Base-by-base conservation (phyloP, 1,284 basidiomycete species). In the Tylopilus sp. region DNA sequence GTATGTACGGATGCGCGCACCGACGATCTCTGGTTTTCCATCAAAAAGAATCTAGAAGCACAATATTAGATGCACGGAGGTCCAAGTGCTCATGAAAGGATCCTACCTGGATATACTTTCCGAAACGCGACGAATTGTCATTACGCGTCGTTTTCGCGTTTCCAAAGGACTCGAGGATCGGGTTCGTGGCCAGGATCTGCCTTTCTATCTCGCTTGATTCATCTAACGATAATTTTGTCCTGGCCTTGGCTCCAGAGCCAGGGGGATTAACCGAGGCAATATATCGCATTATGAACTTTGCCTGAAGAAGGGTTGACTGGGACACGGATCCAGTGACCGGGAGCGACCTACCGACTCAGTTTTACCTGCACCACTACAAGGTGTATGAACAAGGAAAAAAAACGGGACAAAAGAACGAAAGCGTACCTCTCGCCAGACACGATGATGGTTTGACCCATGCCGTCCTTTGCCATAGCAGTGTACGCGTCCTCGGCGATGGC, bases 401-500 rank as follows among this genome's bases (percentile, higher is more conserved):
- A n/a, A 54, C 29, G 33, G 18, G 47, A 19, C 5, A 41, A 29
- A 49, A 46, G 45, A 48, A 35, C n/a, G 44, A 18, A 49, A 47
- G 33, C 5, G 76, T 64, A 94, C 92, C 92, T 96, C 73, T 99
- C 97, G 62, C 97, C 97, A 44, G 92, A 96, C 54, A 99, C 97
- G 57, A 99, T 97, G 65, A 99, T 98, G 6, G 97, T 99, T 72
- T 99, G 97, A 56, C 97, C 96, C 64, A 86, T 89, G 33, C 86
- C 84, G 60, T 98, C 95, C 63, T 89, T 89, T 50, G 92, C 84
- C 97, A 99, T 98, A 52, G 92, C 92, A 35, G 95, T 94, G 69
- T 99, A 93, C 53, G 97, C 97, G 74, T 99, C 97, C 70, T 99
- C 97, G 12, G 97, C 97, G 59, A 99, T 99, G 23, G 97, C 97